Conservation (phyloP, 352 stramenopile genomes). For the Phytophthora ramorum region DNA sequence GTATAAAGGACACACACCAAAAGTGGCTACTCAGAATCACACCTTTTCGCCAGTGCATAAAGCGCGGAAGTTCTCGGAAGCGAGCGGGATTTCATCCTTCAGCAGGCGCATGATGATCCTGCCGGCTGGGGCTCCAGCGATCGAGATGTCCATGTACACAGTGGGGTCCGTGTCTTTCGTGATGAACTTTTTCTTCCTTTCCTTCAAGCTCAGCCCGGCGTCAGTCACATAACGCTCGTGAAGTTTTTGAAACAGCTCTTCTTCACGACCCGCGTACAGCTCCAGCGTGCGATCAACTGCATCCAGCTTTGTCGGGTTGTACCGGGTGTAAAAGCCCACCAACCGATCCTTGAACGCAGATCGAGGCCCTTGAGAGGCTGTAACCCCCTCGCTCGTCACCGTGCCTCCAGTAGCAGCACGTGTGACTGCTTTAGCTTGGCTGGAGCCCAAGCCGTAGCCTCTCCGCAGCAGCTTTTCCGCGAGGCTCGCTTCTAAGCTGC, state of each 20-base stretch:
- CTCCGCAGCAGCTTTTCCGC: constrained; percentile 52
- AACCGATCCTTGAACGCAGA: constrained; percentile 46
- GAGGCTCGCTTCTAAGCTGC: constrained; percentile 37
- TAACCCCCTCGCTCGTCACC: not conserved
- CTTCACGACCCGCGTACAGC: constrained; percentile 61
- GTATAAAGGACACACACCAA: not conserved
- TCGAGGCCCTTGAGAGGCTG: not conserved
- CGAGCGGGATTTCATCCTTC: constrained; percentile 92
- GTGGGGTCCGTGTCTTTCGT: constrained; percentile 77
- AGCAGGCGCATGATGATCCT: constrained; percentile 96
- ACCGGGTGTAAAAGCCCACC: constrained; percentile 69
- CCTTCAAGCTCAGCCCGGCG: constrained; percentile 38
- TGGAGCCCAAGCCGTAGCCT: constrained; percentile 55
- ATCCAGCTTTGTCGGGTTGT: constrained; percentile 67
- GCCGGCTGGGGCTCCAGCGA: constrained; percentile 81
- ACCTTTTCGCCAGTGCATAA: constrained; percentile 85
- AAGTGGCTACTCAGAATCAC: not conserved
- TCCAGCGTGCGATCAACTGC: constrained; percentile 65
- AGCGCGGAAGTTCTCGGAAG: constrained; percentile 96
- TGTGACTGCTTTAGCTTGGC: constrained; percentile 11
- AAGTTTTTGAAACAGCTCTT: constrained; percentile 76
- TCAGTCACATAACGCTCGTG: constrained; percentile 62
- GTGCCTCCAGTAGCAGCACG: not conserved
- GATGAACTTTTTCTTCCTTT: constrained; percentile 57
- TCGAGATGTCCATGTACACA: constrained; percentile 96